Percentiles rank a stretch among this genome's conserved stretches.
These are phyloP conservation scores for Citrullus colocynthis DNA, from an alignment of 306 rosid genomes.

Conservation along the genomic window DNA sequence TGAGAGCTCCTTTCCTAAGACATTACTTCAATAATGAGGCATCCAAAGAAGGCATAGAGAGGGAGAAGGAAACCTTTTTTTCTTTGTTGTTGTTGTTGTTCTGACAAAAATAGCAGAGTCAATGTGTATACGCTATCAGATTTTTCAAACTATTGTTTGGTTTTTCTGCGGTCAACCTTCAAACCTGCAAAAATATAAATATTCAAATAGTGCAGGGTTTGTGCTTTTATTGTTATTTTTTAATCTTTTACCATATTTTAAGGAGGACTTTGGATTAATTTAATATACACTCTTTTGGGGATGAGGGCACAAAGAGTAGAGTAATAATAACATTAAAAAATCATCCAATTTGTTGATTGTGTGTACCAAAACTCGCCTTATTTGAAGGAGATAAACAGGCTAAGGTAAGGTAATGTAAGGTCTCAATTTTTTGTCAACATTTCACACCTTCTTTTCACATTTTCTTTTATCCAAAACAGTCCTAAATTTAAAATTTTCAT, in stretches of 20 bases:
- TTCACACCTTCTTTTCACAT: not conserved
- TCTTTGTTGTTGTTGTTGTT: not conserved
- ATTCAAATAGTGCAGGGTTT: not conserved
- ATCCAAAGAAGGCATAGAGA: not conserved
- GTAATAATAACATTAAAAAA: not conserved
- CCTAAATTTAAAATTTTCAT: not conserved
- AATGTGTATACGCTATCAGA: not conserved
- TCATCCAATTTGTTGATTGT: not conserved
- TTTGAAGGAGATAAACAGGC: not conserved
- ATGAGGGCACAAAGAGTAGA: not conserved
- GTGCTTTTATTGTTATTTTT: not conserved
- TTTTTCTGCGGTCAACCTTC: not conserved
- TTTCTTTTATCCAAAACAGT: not conserved
- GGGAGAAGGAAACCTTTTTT: not conserved
- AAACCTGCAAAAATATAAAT: conserved; percentile 1
- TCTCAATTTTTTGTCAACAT: not conserved
- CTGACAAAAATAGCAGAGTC: conserved; percentile 6
- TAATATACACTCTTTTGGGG: not conserved
- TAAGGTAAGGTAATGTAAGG: not conserved
- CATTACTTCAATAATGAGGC: not conserved
- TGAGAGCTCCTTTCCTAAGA: not conserved
- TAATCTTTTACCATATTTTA: not conserved
- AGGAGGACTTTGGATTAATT: not conserved
- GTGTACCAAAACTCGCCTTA: not conserved
- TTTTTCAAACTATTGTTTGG: not conserved